Evolutionary conservation across 345 rosid species (phyloP), one percentile per base, ranked within the genome.

Genomic region (Camelina sativa): DNA sequence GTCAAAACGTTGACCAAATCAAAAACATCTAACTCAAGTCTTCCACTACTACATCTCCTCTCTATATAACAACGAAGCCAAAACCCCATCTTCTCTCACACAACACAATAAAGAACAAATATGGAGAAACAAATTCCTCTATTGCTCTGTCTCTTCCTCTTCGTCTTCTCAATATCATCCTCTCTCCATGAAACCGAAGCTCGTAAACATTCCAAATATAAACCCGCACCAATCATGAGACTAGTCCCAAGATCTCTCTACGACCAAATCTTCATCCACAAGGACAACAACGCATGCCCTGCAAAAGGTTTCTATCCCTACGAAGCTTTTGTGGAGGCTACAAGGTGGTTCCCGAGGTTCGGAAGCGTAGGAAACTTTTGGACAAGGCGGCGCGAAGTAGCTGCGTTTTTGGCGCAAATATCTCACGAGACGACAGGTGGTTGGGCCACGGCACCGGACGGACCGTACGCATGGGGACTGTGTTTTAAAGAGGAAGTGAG

Each of bases 391-490:
- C 78, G 86, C 6, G 94, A 87, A 71, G 74, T 89, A 38, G 89
- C 89, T 55, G 91, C 94, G 28, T 89, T 89, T 65, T 80, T 89
- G 58, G 94, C 77, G 20, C 94, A 89, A 62, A 89, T 86, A 19
- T 87, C 91, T 7, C 94, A 85, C 56, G 89, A 89, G 75, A 89
- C 94, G 20, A 71, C 73, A 46, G 90, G 90, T 4, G 89, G 89
- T 19, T 79, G 86, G 87, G 43, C 84, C 38, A 84, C 81, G 50
- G 89, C 93, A 38, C 87, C 89, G 9, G 90, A 85, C 35, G 90
- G 89, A 30, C 89, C 87, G 13, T 89, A 85, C 59, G 80, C 96
- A 1, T 86, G 92, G 92, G 92, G 90, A 12, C 77, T 86, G n/a
- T 90, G 92, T 81, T 82, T 38, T 58, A 57, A 80, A 19, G 81